Conservation (phyloP, 257 asterid genomes). For the Agastache rugosa region DNA sequence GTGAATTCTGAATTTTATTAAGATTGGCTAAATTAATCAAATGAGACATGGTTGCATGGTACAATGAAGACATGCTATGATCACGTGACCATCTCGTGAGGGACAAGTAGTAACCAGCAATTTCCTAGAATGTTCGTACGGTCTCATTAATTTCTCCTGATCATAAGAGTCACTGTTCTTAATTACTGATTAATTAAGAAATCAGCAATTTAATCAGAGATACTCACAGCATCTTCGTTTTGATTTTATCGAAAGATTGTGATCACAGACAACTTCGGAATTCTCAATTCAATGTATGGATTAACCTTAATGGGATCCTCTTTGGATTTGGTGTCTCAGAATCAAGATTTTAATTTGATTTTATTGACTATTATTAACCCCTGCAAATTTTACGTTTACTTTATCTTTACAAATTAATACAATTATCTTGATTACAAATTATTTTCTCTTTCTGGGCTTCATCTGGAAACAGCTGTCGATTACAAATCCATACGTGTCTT, state of each 20-base stretch:
- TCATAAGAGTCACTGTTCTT: not conserved
- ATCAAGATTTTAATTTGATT: conserved; percentile 19
- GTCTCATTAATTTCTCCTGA: conserved; percentile 26
- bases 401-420: no score
- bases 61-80: conserved; percentile 41
- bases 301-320: conserved; percentile 37
- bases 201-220: not conserved
- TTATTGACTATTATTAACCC: conserved; percentile 20
- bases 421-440: no score
- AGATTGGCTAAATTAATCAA: not conserved
- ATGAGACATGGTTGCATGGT: conserved; percentile 43
- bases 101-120: conserved; percentile 26
- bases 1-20: no score
- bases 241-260: conserved; percentile 34
- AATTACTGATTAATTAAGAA: not conserved
- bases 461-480: no score
- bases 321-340: conserved; percentile 43
- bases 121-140: conserved; percentile 31
- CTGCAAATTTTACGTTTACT: not conserved
- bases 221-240: conserved; percentile 29
- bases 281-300: conserved; percentile 34
- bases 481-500: no score
- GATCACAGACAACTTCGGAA: conserved; percentile 32
- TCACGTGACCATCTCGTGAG: conserved; percentile 53
- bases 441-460: no score